phyloP scores from a whole-genome alignment of 345 rosid species.

The Hevea brasiliensis region DNA sequence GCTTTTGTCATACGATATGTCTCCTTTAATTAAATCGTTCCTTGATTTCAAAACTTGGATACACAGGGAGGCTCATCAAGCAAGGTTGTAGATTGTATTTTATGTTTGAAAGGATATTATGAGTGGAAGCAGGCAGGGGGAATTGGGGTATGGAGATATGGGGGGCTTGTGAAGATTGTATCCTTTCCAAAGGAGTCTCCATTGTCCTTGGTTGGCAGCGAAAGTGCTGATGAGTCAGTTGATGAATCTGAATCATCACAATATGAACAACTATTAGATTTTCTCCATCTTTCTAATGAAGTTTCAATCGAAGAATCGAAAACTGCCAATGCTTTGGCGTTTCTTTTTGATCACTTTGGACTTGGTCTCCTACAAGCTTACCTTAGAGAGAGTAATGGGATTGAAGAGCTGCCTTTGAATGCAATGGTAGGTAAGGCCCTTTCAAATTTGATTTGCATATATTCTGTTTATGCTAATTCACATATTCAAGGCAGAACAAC shows the following conservation, averaged over 20 bases:
- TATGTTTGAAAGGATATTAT: conserved; percentile 86
- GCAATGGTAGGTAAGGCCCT: conserved; percentile 83
- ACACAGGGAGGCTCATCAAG: conserved; percentile 87
- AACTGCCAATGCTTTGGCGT: conserved; percentile 67
- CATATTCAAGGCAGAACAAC: too few species aligned
- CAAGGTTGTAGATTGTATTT: conserved; percentile 96
- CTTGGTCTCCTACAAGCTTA: conserved; percentile 80
- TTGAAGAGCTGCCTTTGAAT: conserved; percentile 76
- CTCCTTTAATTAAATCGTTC: background rate
- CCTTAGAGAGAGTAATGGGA: conserved; percentile 63
- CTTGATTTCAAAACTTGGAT: conserved; percentile 8
- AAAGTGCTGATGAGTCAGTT: conserved; percentile 76
- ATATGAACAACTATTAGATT: conserved; percentile 79
- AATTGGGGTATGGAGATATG: conserved; percentile 94
- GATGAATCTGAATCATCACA: conserved; percentile 91
- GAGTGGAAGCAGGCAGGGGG: conserved; percentile 98
- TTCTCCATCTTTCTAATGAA: conserved; percentile 80
- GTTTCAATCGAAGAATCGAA: conserved; percentile 73
- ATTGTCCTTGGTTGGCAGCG: conserved; percentile 60
- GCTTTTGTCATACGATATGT: background rate
- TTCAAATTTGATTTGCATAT: conserved; percentile 4
- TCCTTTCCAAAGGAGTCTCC: conserved; percentile 74
- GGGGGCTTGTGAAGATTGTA: conserved; percentile 89
- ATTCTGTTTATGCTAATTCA: background rate
- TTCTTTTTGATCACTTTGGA: conserved; percentile 83